Base-by-base conservation (phyloP, 495 filamentous ascomycete genomes). In the Penicillium tannophilum region DNA sequence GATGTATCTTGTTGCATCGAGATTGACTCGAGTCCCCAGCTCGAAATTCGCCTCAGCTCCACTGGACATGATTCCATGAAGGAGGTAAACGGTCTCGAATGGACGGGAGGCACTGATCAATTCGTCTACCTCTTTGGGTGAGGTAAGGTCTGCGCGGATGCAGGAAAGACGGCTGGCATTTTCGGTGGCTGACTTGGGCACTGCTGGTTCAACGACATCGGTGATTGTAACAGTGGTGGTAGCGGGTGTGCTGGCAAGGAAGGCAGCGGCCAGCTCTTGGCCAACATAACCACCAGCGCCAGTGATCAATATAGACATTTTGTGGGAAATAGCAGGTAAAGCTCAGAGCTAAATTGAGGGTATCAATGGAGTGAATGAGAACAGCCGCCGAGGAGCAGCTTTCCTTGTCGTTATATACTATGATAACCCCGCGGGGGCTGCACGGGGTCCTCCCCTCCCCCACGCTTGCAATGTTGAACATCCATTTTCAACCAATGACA, bases 61-160 rank as follows among this genome's bases (percentile, higher is more conserved):
- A 20, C 85, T 83, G 36, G 88, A 91, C 90, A 93, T 93, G 73
- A 95, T 91, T 47, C 91, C 91, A 72, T 95, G 91, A 63, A 95
- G 85, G 54, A 92, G 69, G 76, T 89, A 93, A 63, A 90, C 78
- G 16, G 85, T 87, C 61, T 84, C 78, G 14, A 87, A 81, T 35
- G 75, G 82, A 16, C 67, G 66, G 31, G 68, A 61, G 19, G 57
- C 51, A 20, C 64, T 68, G 55, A 78, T 72, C 19, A 89, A 65
- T 28, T 88, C 63, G 31, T 85, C 77, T 55, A 86, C 84, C 58
- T 82, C 85, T n/a, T 76, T 56, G 0, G 78, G 63, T 26, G 79
- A 79, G 56, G 82, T 82, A 49, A 92, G 81, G 70, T 92, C 88
- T 2, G 87, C 88, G 19, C 79, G 69, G 16, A 89, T 60, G 54